Base-by-base conservation (phyloP, 1,139 yeast species). In the Geotrichum fermentans region DNA sequence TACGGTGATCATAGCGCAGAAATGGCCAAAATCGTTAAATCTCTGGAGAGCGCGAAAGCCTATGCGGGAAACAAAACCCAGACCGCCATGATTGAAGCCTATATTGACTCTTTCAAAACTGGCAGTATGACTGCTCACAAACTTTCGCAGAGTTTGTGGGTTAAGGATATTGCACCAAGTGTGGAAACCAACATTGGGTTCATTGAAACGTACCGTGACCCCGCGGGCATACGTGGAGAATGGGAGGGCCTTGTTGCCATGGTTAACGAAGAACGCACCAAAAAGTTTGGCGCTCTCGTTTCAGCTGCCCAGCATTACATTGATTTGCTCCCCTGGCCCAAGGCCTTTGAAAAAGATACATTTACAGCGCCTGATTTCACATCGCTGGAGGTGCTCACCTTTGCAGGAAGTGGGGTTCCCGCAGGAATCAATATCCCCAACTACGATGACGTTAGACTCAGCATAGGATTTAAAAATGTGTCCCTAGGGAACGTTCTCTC, bases 341-440 rank as follows among this genome's bases (percentile, higher is more conserved):
- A 69, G 47, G 77, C 75, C 28, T 86, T 74, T 64, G 96, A 88
- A 66, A 88, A 88, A 67, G 94, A 85, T 60, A 74, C 64, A 14
- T 88, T 88, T 65, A 82, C 87, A 40, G 92, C 96, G 24, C 96
- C 96, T 21, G 96, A 88, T 66, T 88, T 88, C 66, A 85, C 95
- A 1, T 85, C 95, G 1, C 73, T 88, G 59, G 96, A 88, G 68
- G 96, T 88, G 2, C 73, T 88, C 62, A 83, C 96, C 0, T 87
- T 87, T 73, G 87, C 95, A 0, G 92, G 94, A 3, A 79, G 89
- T 28, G 96, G 96, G 46, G 78, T 85, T 51, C 96, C 96, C 16
- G 95, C 95, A 0, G 96, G 96, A 48, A 88, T 88, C 65, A 88
- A 88, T 63, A 84, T 88, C 57, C 96, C 96, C 52, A 88, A 88